These are phyloP conservation scores for Straminergon stramineum DNA, from an alignment of 225 moss, liverwort and hornwort species.

Conservation along the genomic window DNA sequence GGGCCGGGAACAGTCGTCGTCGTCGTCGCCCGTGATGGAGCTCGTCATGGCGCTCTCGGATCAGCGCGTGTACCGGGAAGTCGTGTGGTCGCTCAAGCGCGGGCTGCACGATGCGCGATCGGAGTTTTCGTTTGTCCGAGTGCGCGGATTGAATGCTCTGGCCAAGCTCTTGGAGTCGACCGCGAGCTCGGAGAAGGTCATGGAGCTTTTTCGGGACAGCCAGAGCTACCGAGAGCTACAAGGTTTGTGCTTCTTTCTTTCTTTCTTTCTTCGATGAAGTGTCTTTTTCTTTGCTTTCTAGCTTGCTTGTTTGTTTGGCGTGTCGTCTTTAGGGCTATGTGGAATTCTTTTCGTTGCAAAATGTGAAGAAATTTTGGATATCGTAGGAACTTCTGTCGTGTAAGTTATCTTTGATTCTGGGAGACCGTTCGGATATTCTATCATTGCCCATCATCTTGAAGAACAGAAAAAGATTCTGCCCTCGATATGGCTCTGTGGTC, in stretches of 20 bases:
- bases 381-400: neutral
- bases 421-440: neutral
- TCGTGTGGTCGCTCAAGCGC: constrained; percentile 61
- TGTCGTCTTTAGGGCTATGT: neutral
- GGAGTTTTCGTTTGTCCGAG: constrained; percentile 82
- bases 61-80: constrained; percentile 94
- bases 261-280: neutral
- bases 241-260: constrained; percentile 35
- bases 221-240: constrained; percentile 76
- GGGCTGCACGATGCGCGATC: constrained; percentile 79
- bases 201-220: constrained; percentile 82
- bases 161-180: constrained; percentile 67
- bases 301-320: neutral
- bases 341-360: neutral
- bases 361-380: neutral
- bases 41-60: constrained; percentile 76
- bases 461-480: neutral
- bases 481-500: neutral
- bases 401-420: neutral
- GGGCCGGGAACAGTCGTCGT: neutral
- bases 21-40: constrained; percentile 47
- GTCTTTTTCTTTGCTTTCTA: neutral
- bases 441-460: neutral
- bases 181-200: constrained; percentile 69
- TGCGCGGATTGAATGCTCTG: constrained; percentile 66